phyloP scores from a whole-genome alignment of 2,329 filamentous ascomycete species.

The Onygena corvina region DNA sequence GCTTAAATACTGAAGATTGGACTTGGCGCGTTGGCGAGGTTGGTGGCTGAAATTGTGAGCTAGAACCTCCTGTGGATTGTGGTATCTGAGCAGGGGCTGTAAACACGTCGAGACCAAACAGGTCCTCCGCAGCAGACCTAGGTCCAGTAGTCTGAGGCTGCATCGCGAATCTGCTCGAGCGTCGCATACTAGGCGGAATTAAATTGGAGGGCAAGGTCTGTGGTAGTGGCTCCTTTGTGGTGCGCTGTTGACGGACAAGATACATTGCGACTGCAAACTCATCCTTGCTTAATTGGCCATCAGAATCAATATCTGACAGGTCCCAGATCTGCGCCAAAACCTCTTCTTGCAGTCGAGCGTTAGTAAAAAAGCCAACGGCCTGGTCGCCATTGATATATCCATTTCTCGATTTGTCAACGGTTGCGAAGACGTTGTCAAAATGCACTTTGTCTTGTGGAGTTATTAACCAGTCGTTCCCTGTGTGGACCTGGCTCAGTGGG shows the following conservation, averaged over 20 bases:
- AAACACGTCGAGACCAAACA: slow-evolving; percentile 80
- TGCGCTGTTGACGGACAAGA: slow-evolving; percentile 79
- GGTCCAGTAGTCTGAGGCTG: slow-evolving; percentile 37
- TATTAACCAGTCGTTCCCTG: slow-evolving; percentile 66
- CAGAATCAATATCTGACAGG: slow-evolving; percentile 82
- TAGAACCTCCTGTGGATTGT: slow-evolving; percentile 63
- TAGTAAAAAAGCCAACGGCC: slow-evolving; percentile 85
- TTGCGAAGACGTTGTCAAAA: slow-evolving; percentile 76
- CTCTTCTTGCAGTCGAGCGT: slow-evolving; percentile 81
- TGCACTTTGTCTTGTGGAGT: slow-evolving; percentile 70
- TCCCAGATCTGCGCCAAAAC: slow-evolving; percentile 93
- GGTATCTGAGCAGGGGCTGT: slow-evolving; percentile 48
- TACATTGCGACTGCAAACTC: slow-evolving; percentile 98
- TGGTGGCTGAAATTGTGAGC: slow-evolving; percentile 44
- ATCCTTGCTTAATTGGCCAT: slow-evolving; percentile 71
- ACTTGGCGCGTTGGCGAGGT: slow-evolving; percentile 27
- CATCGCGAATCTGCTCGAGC: slow-evolving; percentile 27
- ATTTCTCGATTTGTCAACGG: slow-evolving; percentile 65
- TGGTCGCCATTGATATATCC: slow-evolving; percentile 89
- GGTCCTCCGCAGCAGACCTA: slow-evolving; percentile 79
- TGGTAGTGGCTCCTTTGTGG: slow-evolving; percentile 59
- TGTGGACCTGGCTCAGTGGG: slow-evolving; percentile 43
- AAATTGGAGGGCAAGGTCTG: slow-evolving; percentile 66
- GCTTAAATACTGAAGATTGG: slow-evolving; percentile 57
- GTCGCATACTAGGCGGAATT: slow-evolving; percentile 74